These are phyloP conservation scores for Daldinia eschscholtzii DNA, from an alignment of 2,329 filamentous ascomycete genomes.

Conservation along the genomic window DNA sequence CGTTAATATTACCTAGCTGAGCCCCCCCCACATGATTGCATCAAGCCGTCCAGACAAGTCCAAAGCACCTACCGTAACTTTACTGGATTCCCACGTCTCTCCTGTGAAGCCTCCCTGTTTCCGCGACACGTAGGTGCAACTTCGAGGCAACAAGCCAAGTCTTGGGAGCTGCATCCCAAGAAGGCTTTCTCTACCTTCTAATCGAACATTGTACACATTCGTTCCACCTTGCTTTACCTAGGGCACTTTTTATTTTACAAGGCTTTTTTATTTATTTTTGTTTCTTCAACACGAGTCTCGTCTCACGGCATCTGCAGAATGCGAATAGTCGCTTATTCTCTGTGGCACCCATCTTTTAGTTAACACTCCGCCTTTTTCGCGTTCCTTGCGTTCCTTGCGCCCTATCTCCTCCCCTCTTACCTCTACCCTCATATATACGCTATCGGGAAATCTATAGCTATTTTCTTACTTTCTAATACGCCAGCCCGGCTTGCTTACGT, in stretches of 20 bases:
- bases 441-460: conserved; percentile 17
- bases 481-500: conserved; percentile 29
- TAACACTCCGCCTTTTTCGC: conserved; percentile 45
- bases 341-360: conserved; percentile 52
- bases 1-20: conserved; percentile 42
- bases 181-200: conserved; percentile 29
- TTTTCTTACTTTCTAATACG: conserved; percentile 32
- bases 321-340: conserved; percentile 50
- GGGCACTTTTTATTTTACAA: neutral
- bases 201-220: conserved; percentile 29
- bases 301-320: conserved; percentile 51
- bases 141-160: conserved; percentile 28
- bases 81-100: conserved; percentile 40
- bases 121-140: conserved; percentile 43
- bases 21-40: conserved; percentile 48
- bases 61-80: conserved; percentile 32
- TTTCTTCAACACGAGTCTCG: conserved; percentile 37
- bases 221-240: conserved; percentile 33
- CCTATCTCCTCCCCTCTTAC: conserved; percentile 34
- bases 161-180: conserved; percentile 34
- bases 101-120: conserved; percentile 39
- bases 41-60: conserved; percentile 41
- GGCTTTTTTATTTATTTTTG: conserved; percentile 5
- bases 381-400: conserved; percentile 32
- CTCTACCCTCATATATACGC: conserved; percentile 28